Percentiles rank a stretch among this genome's conserved stretches.
Conservation (phyloP, 1,284 basidiomycete species). For the Rhizopogon parksii region DNA sequence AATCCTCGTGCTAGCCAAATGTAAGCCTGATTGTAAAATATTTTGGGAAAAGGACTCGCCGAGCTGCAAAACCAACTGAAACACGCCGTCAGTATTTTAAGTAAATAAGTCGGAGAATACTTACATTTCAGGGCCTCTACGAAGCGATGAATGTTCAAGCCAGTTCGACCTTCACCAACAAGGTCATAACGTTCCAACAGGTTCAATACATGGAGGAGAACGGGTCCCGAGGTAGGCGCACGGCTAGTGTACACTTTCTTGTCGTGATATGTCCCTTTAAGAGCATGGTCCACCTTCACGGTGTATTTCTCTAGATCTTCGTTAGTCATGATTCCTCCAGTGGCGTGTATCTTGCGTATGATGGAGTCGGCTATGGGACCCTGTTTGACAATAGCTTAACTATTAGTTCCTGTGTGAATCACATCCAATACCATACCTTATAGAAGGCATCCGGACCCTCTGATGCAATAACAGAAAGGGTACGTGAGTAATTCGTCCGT, state of each 20-base stretch:
- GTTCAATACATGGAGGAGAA: constrained; percentile 76
- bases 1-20: constrained; percentile 62
- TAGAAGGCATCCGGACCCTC: constrained; percentile 73
- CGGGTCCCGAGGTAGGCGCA: constrained; percentile 79
- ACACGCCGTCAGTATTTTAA: constrained; percentile 10
- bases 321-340: constrained; percentile 75
- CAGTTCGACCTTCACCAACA: constrained; percentile 40
- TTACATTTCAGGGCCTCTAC: constrained; percentile 75
- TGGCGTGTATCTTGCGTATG: constrained; percentile 55
- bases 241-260: constrained; percentile 79
- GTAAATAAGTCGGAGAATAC: constrained; percentile 8
- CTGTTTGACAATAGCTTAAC: constrained; percentile 24
- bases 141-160: constrained; percentile 61
- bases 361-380: constrained; percentile 73
- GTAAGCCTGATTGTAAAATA: neutral
- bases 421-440: constrained; percentile 38
- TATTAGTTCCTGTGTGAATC: constrained; percentile 13
- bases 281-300: constrained; percentile 66
- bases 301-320: constrained; percentile 67
- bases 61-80: constrained; percentile 65
- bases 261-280: constrained; percentile 70
- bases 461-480: constrained; percentile 57
- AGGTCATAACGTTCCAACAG: constrained; percentile 65
- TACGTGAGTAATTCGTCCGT: constrained; percentile 63
- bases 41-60: constrained; percentile 34